Base-by-base conservation (phyloP, 495 filamentous ascomycete species). In the Neurospora tetrasperma region DNA sequence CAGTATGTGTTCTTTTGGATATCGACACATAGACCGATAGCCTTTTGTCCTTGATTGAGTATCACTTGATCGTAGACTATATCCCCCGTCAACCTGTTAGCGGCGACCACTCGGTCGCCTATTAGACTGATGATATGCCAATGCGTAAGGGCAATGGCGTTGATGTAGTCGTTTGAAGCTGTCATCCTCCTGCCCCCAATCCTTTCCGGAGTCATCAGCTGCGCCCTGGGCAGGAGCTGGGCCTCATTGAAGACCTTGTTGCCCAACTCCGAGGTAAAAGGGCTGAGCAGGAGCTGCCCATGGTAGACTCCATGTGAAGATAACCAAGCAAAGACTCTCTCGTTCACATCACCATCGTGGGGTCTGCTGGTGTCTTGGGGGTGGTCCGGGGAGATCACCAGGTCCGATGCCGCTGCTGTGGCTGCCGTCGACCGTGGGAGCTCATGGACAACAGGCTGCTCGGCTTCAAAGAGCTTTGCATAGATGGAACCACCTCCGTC, bases 1-100 rank as follows among this genome's bases (percentile, higher is more conserved):
- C 96, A 99, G 78, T 92, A 98, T 1, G 96, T 99, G 73, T 93
- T 94, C 83, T 98, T 96, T 76, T 93, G 94, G 41, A 90, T 85
- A 80, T 99, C 96, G 6, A 93, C 90, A 76, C 92, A 89, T 23
- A 99, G 87, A 38, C 93, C 94, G 43, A 98, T 81, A 10, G 89
- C 89, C 73, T 85, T 89, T 71, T 96, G 92, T 6, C 91, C 90
- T 31, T 88, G 88, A 72, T 96, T 92, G n/a, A 98, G 84, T 6
- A 98, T 90, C 18, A 88, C 81, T 78, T 98, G 93, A 78, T 97
- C 92, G 76, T 93, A 95, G 7, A 97, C 90, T 73, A 95, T 84
- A 68, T 89, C 87, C 39, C 94, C 92, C 62, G 94, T 94, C 70
- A 98, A 86, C 39, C 93, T 88, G 75, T 97, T 98, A 74, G 94